Evolutionary conservation across 805 yeast species (phyloP).

Genomic region (Candida quercuum): DNA sequence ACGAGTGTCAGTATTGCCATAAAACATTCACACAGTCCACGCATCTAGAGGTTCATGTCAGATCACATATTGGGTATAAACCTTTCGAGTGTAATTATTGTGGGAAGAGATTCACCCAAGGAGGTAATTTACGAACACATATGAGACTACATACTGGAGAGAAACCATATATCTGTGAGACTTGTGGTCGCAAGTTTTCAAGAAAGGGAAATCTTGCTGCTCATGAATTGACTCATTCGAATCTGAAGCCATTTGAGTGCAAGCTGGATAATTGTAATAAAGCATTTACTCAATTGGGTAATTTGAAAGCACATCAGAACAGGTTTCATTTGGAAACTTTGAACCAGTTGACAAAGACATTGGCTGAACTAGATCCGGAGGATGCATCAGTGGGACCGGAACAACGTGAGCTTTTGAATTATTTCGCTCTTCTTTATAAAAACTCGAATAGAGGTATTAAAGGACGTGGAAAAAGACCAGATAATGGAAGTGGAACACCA

Average conservation of each 20-base stretch:
- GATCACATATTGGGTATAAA: slow-evolving; percentile 82
- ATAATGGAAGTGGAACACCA: not conserved
- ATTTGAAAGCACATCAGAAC: slow-evolving; percentile 91
- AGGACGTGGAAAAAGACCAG: slow-evolving; percentile 69
- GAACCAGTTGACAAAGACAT: slow-evolving; percentile 55
- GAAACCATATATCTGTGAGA: slow-evolving; percentile 77
- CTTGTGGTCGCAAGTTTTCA: slow-evolving; percentile 74
- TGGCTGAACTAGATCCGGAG: slow-evolving; percentile 57
- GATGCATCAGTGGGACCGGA: slow-evolving; percentile 45
- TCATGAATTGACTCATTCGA: slow-evolving; percentile 76
- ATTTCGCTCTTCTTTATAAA: slow-evolving; percentile 78
- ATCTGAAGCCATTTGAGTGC: slow-evolving; percentile 74
- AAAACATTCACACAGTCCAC: slow-evolving; percentile 86
- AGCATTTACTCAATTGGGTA: slow-evolving; percentile 87
- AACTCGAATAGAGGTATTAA: slow-evolving; percentile 88
- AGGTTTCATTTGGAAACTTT: slow-evolving; percentile 75
- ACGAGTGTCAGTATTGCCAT: slow-evolving; percentile 71
- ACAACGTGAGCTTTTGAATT: slow-evolving; percentile 66
- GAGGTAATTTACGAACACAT: slow-evolving; percentile 86
- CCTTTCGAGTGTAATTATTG: slow-evolving; percentile 80
- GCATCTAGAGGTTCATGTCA: slow-evolving; percentile 81
- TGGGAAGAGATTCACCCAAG: slow-evolving; percentile 80
- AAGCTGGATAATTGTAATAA: slow-evolving; percentile 77
- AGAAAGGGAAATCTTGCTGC: slow-evolving; percentile 91
- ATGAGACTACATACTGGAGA: slow-evolving; percentile 86